Base-by-base conservation (phyloP, 352 stramenopile species). In the Pythium pectinolyticum region DNA sequence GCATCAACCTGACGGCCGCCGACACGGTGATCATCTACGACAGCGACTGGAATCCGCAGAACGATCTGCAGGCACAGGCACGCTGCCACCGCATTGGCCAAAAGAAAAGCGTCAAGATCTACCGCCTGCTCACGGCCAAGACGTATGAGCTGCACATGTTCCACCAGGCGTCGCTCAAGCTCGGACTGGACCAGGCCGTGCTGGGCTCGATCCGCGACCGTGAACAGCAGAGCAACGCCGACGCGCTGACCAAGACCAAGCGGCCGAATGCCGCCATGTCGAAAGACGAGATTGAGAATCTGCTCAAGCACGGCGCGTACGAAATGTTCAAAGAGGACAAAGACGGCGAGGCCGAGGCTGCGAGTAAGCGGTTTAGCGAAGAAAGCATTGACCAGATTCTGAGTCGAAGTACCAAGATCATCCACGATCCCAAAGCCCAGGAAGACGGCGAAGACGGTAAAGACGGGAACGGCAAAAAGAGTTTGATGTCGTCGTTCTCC, bases 361-460 rank as follows among this genome's bases (percentile, higher is more conserved):
- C 94, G 5, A 96, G 87, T 51, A 98, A 98, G 75, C 84, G 94
- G 25, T 99, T 99, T 75, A 96, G 96, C 50, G 89, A 98, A 62
- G 97, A 98, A 72, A 98, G 98, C 59, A 99, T 99, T 70, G 97
- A 99, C 54, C 91, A 93, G 56, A 99, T 99, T 78, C 82, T 99
- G 28, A 92, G 74, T 47, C 84, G 87, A 22, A 94, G 81, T 84
- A 96, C 84, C 10, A 94, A 79, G 27, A 95, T 96, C 41, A 70
- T 96, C 2, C 86, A 96, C 60, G 86, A 96, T 63, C 84, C 85
- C 14, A 95, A 90, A 34, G 73, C 70, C 32, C 62, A 73, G 31
- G 60, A 28, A 5, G 50, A 67, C 17, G 71, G 73, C 46, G 73
- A 67, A 12, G 84, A 77, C 10, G 73, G 57, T 1, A 86, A 67